phyloP scores from a whole-genome alignment of 768 basidiomycete genomes.

The Serendipita sp. region DNA sequence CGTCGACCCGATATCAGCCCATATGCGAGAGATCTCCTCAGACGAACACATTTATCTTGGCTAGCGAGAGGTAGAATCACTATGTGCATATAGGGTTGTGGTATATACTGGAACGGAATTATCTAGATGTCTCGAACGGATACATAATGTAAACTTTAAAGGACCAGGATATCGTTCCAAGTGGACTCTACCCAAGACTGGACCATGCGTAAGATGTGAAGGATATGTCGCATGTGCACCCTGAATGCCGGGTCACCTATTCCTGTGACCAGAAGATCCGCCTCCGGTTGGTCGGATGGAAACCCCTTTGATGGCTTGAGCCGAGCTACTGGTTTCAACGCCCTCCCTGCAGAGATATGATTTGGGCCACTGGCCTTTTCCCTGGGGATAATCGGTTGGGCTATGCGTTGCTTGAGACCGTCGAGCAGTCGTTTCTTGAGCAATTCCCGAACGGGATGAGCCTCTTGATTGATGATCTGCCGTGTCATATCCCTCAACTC shows the following conservation, averaged over 20 bases:
- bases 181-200: not conserved
- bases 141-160: not conserved
- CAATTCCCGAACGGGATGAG: not conserved
- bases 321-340: not conserved
- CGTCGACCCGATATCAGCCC: constrained; percentile 41
- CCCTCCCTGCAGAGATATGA: not conserved
- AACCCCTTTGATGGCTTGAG: not conserved
- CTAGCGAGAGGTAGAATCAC: not conserved
- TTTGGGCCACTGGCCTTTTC: not conserved
- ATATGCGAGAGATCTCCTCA: not conserved
- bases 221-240: not conserved
- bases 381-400: not conserved
- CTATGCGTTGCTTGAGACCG: not conserved
- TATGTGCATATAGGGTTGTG: not conserved
- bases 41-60: constrained; percentile 1
- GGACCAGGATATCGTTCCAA: not conserved
- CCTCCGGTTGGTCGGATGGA: not conserved
- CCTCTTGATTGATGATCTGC: not conserved
- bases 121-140: not conserved
- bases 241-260: not conserved
- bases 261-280: not conserved
- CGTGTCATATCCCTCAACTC: not conserved
- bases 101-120: not conserved
- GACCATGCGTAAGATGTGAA: not conserved
- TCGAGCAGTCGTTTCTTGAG: constrained; percentile 1